Percentiles rank a stretch among this genome's conserved stretches.
Conservation (phyloP, 2,329 filamentous ascomycete species). For the Penicillium sp. region DNA sequence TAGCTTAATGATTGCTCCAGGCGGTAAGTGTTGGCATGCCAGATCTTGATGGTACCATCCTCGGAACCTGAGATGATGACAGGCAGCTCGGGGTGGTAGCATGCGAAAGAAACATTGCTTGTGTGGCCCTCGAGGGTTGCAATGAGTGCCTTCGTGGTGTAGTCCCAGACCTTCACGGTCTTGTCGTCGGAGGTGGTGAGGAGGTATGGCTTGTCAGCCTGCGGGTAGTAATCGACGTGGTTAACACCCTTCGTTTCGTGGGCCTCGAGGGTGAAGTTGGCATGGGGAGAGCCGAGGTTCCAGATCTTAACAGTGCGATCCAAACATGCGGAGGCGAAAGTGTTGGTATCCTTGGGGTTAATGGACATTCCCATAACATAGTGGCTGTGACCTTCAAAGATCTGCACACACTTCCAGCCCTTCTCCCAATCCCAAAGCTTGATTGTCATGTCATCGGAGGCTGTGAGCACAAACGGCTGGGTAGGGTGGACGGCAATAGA, state of each 20-base stretch:
- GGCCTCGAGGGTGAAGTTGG: conserved; percentile 95
- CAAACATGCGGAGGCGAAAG: conserved; percentile 88
- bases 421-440: conserved; percentile 99
- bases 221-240: conserved; percentile 84
- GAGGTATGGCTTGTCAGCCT: conserved; percentile 76
- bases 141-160: conserved; percentile 96
- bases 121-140: conserved; percentile 96
- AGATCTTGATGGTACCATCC: conserved; percentile 96
- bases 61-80: conserved; percentile 98
- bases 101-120: conserved; percentile 96
- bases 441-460: conserved; percentile 97
- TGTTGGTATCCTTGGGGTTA: conserved; percentile 96
- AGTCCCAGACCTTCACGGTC: conserved; percentile 98
- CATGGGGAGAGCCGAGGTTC: conserved; percentile 88
- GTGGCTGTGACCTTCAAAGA: conserved; percentile 94
- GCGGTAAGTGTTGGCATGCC: conserved; percentile 97
- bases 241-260: conserved; percentile 98
- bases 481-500: conserved; percentile 95
- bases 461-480: conserved; percentile 92
- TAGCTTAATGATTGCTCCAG: conserved; percentile 96
- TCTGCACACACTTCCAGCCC: conserved; percentile 94
- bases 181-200: conserved; percentile 95
- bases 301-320: conserved; percentile 98
- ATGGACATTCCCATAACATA: conserved; percentile 97
- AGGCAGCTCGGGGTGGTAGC: conserved; percentile 94